Evolutionary conservation across 2,329 filamentous ascomycete genomes (phyloP), one percentile per base, ranked within the genome.

Genomic region (Penicillium sp.): DNA sequence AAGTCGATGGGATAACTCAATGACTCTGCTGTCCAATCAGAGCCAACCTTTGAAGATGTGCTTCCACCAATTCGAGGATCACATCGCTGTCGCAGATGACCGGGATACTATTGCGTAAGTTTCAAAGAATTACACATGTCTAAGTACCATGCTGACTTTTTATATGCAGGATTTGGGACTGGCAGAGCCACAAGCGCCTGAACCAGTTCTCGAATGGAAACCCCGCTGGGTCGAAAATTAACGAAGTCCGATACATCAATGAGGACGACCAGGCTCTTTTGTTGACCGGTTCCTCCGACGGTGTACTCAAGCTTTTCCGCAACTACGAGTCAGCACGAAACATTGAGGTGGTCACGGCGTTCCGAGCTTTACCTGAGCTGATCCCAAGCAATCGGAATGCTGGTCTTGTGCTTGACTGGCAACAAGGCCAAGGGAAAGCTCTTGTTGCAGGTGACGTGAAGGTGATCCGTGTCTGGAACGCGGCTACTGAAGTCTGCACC

Each of bases 351-450:
- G 89, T 94, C 3, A 89, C 91, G 0, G 81, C 89, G 14, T 97
- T 94, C 82, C 83, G 93, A 38, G 93, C 93, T 4, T 72, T 98
- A 49, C 95, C 89, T 10, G 89, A 98, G 69, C 86, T 97, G 65
- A 86, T 97, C 5, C 89, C 90, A 3, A 95, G 88, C 67, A 95
- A 91, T 61, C 86, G 90, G 62, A 95, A 95, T 66, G 90, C 90
- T 1, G 93, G 93, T 18, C 85, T 98, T 70, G 91, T 97, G 22
- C 94, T 97, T 65, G 91, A 98, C 67, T 98, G 93, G 93, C 91
- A 97, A 67, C 93, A 98, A 71, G 90, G 94, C n/a, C 88, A 89
- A 57, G 93, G 93, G 6, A 87, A 89, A 50, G 85, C 95, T 6
- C 78, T 98, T n/a, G 93, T 97, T 26, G 93, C 93, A 9, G 93